Base-by-base conservation (phyloP, 208 protist genomes). In the Leishmania amazonensis region DNA sequence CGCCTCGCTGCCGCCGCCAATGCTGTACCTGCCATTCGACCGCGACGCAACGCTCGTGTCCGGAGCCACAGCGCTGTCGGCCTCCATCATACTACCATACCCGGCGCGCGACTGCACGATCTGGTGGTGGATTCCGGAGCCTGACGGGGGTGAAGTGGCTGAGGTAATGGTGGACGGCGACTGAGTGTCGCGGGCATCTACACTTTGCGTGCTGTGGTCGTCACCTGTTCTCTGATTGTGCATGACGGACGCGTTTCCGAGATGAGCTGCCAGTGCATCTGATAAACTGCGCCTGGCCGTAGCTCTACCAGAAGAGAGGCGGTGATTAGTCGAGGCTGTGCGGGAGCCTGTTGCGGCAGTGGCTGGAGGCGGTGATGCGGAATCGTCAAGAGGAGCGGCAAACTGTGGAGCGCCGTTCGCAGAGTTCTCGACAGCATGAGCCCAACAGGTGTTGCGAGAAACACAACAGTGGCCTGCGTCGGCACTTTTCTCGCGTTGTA, bases 21-120 rank as follows among this genome's bases (percentile, higher is more conserved):
- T 42, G 72, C 57, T 60, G 51, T 42, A 45, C 42, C 60, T 74
- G 31, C 72, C 73, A 40, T 53, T 45, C 79, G 75, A n/a, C 47
- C 28, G 72, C 72, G 47, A 54, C 8, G 45, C 45, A 17, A 3
- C 0, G 8, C 72, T 60, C 49, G 53, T 35, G 47, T 67, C 75
- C 7, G n/a, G 19, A 2, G 45, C 49, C 70, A 42, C 53, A 53
- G 65, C 67, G 70, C 28, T 47, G 31, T 31, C 19, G 62, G 17
- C 58, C 21, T 71, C 74, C 81, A 84, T 73, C 74, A 84, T 0
- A 67, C 81, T 84, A 76, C 81, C 76, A 76, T 85, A 81, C 38
- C 76, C 81, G 38, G 54, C 75, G 45, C 51, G 57, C 58, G 47
- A 67, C n/a, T 35, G 57, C 11, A 21, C 47, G 72, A 6, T 71